Percentiles rank a stretch among this genome's conserved stretches.
These are phyloP conservation scores for Pogostemon cablin DNA, from an alignment of 257 asterid species.

Conservation along the genomic window DNA sequence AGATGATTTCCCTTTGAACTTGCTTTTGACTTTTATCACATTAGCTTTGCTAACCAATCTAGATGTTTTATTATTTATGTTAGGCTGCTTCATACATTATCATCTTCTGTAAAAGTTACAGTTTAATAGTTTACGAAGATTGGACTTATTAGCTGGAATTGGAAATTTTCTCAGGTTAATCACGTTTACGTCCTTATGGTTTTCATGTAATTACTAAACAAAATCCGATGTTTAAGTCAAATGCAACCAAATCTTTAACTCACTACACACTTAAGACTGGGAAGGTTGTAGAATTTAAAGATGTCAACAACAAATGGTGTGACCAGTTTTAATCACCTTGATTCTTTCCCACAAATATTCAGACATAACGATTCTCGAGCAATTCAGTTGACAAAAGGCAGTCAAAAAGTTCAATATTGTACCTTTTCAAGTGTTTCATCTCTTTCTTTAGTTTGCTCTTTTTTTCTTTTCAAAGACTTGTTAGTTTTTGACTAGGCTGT, in stretches of 20 bases:
- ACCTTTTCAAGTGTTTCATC: not conserved
- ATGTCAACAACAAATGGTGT: not conserved
- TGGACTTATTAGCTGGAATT: not conserved
- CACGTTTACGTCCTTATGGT: too few relatives aligned
- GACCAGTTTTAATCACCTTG: not conserved
- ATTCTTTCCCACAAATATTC: not conserved
- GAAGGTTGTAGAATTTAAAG: not conserved
- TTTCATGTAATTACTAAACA: not conserved
- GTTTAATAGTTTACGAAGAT: not conserved
- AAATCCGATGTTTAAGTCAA: not conserved
- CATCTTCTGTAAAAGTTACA: not conserved
- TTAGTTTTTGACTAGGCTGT: not conserved
- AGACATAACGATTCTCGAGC: not conserved
- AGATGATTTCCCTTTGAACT: not conserved
- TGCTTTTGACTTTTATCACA: not conserved
- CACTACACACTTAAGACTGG: not conserved
- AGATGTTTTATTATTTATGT: not conserved
- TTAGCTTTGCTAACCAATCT: not conserved
- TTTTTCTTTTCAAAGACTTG: not conserved
- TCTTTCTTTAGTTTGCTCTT: not conserved
- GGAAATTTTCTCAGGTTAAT: not conserved
- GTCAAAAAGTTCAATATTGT: not conserved
- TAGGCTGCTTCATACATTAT: not conserved
- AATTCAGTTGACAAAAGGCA: not conserved
- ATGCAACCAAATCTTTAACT: not conserved